A percentile compares a stretch with the other conserved stretches of the same genome.
Evolutionary conservation across 495 filamentous ascomycete genomes (phyloP).

Genomic region (Glarea lozoyensis): DNA sequence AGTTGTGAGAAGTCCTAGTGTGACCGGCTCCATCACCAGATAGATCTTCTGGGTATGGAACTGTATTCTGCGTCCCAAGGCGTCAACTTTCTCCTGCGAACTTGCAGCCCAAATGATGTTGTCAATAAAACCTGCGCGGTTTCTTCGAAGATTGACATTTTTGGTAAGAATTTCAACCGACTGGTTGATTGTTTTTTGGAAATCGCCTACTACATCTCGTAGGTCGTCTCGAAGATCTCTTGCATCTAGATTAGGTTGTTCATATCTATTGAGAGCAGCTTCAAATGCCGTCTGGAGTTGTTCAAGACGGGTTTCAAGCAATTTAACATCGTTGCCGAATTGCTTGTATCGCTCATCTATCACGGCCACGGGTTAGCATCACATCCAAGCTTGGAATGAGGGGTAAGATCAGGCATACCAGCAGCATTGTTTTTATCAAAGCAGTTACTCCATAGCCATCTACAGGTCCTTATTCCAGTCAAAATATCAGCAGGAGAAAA

Average conservation of each 20-base stretch:
- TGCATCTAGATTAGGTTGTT: neutral
- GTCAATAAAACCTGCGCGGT: neutral
- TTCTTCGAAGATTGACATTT: conserved; percentile 1
- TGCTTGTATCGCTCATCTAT: conserved; percentile 5
- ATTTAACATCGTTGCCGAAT: conserved; percentile 2
- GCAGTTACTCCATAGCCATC: conserved; percentile 1
- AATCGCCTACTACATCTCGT: conserved; percentile 4
- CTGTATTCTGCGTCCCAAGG: neutral
- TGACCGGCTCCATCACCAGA: conserved; percentile 5
- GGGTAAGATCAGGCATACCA: conserved; percentile 3
- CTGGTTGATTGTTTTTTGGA: conserved; percentile 1
- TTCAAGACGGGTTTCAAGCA: neutral
- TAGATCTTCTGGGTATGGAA: conserved; percentile 7
- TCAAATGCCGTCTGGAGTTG: neutral
- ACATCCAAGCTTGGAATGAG: too few relatives aligned
- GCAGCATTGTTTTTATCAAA: conserved; percentile 7
- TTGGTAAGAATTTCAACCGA: neutral
- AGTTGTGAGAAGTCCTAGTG: neutral
- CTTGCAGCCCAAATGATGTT: conserved; percentile 1
- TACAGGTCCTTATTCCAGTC: neutral
- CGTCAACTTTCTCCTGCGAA: conserved; percentile 1
- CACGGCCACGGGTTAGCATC: too few relatives aligned
- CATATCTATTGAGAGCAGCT: neutral
- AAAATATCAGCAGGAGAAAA: conserved; percentile 1
- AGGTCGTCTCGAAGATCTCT: neutral